Evolutionary conservation across 805 yeast species (phyloP).

Genomic region (Saccharomycopsis sp.): DNA sequence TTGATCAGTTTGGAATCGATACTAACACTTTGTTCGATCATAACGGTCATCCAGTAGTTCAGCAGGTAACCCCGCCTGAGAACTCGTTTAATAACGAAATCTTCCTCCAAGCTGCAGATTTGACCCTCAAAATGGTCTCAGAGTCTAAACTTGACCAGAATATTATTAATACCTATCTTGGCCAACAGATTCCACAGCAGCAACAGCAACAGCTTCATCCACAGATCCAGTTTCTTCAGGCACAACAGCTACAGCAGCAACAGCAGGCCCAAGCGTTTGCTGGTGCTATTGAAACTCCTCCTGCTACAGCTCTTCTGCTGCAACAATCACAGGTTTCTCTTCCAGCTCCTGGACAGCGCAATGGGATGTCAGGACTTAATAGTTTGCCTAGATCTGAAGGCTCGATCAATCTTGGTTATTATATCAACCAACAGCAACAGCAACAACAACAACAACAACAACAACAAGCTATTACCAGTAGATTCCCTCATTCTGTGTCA

Average conservation of each 20-base stretch:
- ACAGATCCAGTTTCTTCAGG: background rate
- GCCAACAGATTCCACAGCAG: conserved; percentile 3
- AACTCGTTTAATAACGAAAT: conserved; percentile 12
- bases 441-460: background rate
- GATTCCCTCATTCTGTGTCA: background rate
- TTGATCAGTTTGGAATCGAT: background rate
- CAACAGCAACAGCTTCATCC: conserved; percentile 2
- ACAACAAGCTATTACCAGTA: background rate
- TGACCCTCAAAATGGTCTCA: conserved; percentile 20
- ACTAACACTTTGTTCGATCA: background rate
- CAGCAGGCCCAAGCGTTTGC: conserved; percentile 1
- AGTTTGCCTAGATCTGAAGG: conserved; percentile 1
- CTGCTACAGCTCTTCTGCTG: background rate
- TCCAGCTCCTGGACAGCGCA: background rate
- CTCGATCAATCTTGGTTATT: background rate
- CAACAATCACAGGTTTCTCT: background rate
- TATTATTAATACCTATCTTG: background rate
- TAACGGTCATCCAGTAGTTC: background rate
- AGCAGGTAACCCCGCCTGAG: background rate
- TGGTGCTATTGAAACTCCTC: background rate
- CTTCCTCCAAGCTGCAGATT: conserved; percentile 21
- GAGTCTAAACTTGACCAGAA: conserved; percentile 4
- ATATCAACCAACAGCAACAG: background rate
- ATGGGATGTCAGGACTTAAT: background rate
- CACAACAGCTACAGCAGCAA: background rate